A percentile compares a stretch with the other conserved stretches of the same genome.
These are phyloP conservation scores for Heritiera littoralis DNA, from an alignment of 345 rosid genomes.

Conservation along the genomic window DNA sequence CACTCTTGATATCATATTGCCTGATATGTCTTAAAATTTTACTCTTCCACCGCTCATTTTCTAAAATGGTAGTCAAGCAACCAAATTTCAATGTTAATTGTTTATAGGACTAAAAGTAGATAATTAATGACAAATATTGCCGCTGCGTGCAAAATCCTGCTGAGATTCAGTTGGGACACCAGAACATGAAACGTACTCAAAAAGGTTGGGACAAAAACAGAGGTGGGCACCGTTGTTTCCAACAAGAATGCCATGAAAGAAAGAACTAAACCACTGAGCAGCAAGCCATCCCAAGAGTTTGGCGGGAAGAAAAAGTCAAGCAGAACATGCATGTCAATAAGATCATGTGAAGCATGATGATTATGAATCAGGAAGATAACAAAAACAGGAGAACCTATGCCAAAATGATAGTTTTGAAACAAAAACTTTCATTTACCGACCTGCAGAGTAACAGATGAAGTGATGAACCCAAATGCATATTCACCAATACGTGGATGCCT, in stretches of 20 bases:
- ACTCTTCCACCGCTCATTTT: neutral
- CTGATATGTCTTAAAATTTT: neutral
- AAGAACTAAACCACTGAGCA: neutral
- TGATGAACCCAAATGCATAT: conserved; percentile 97
- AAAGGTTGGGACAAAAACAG: neutral
- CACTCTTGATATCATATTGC: neutral
- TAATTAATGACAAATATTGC: neutral
- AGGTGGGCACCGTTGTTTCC: neutral
- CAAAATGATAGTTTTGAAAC: neutral
- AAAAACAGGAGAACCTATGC: conserved; percentile 1
- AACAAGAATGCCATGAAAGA: neutral
- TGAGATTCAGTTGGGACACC: neutral
- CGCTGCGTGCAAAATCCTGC: neutral
- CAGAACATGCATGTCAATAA: neutral
- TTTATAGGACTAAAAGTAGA: neutral
- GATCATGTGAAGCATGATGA: neutral
- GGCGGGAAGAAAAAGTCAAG: neutral
- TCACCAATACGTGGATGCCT: conserved; percentile 98
- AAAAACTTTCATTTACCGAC: conserved; percentile 39
- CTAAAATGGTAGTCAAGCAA: neutral
- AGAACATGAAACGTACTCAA: neutral
- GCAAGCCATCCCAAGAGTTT: neutral
- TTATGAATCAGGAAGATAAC: neutral
- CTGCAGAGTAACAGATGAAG: conserved; percentile 85
- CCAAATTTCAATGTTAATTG: neutral